A percentile compares a stretch with the other conserved stretches of the same genome.
Conservation (phyloP, 2,329 filamentous ascomycete genomes). For the Exserohilum rostratum region DNA sequence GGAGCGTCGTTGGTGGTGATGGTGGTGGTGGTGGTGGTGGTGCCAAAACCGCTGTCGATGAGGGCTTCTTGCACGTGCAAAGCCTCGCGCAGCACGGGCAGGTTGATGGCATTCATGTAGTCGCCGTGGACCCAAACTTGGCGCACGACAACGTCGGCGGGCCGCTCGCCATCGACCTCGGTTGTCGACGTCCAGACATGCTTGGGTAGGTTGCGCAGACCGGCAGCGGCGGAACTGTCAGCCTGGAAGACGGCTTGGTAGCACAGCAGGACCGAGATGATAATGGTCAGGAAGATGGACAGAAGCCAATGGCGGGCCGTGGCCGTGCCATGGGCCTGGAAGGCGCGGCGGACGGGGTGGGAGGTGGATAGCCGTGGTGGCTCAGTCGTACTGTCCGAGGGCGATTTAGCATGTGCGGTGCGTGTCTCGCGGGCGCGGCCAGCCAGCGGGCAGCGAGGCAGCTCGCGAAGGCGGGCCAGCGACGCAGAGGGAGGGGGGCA, state of each 20-base stretch:
- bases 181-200: conserved; percentile 82
- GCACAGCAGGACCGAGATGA: conserved; percentile 70
- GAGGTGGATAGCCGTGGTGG: conserved; percentile 68
- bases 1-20: neutral
- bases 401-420: conserved; percentile 20
- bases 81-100: conserved; percentile 68
- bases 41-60: conserved; percentile 57
- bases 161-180: conserved; percentile 61
- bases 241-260: conserved; percentile 80
- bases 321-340: conserved; percentile 72
- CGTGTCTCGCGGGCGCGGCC: neutral
- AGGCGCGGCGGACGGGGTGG: conserved; percentile 69
- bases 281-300: conserved; percentile 75
- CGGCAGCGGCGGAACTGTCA: conserved; percentile 72
- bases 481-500: neutral
- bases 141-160: conserved; percentile 76
- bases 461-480: neutral
- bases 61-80: conserved; percentile 73
- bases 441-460: neutral
- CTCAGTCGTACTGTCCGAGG: conserved; percentile 69
- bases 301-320: conserved; percentile 75
- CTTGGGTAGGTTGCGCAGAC: conserved; percentile 73
- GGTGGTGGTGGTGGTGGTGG: too few relatives aligned
- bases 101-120: conserved; percentile 77
- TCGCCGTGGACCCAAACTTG: conserved; percentile 82